A percentile compares a stretch with the other conserved stretches of the same genome.
Evolutionary conservation across 1,284 basidiomycete species (phyloP).

Genomic region (Moniliophthora roreri): DNA sequence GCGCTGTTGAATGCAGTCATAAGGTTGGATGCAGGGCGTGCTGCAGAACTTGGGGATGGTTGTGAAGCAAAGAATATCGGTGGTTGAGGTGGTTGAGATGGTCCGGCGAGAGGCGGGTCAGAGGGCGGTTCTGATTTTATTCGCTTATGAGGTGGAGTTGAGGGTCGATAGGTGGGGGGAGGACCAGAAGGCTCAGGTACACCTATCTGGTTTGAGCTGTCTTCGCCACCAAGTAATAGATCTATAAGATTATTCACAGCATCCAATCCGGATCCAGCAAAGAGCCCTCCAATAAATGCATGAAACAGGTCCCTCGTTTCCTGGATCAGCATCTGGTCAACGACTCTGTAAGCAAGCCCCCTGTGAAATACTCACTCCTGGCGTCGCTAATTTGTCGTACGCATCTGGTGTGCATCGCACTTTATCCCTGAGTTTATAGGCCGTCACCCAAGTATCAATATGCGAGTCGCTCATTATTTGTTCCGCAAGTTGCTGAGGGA

Average conservation of each 20-base stretch:
- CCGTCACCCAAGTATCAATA: constrained; percentile 55
- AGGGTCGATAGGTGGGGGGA: constrained; percentile 13
- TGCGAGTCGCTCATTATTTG: constrained; percentile 42
- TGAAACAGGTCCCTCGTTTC: constrained; percentile 59
- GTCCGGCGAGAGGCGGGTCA: constrained; percentile 9
- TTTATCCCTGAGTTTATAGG: constrained; percentile 57
- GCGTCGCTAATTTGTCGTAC: constrained; percentile 32
- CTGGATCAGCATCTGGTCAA: constrained; percentile 32
- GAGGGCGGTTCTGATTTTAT: constrained; percentile 31
- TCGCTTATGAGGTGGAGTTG: constrained; percentile 34
- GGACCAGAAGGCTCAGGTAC: constrained; percentile 10
- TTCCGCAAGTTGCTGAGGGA: constrained; percentile 30
- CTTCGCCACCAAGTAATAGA: constrained; percentile 44
- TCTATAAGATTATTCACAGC: constrained; percentile 60
- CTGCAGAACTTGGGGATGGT: constrained; percentile 28
- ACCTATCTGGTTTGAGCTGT: not conserved
- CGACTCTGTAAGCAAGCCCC: not conserved
- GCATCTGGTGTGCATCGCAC: constrained; percentile 52
- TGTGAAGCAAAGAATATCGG: constrained; percentile 31
- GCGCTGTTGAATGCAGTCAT: constrained; percentile 1
- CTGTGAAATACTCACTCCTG: constrained; percentile 43
- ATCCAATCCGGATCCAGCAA: constrained; percentile 50
- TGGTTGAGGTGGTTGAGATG: not conserved
- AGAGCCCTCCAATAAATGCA: constrained; percentile 69
- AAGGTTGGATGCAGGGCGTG: constrained; percentile 6